Conservation (phyloP, 2,329 filamentous ascomycete species). For the Exophiala sp. region DNA sequence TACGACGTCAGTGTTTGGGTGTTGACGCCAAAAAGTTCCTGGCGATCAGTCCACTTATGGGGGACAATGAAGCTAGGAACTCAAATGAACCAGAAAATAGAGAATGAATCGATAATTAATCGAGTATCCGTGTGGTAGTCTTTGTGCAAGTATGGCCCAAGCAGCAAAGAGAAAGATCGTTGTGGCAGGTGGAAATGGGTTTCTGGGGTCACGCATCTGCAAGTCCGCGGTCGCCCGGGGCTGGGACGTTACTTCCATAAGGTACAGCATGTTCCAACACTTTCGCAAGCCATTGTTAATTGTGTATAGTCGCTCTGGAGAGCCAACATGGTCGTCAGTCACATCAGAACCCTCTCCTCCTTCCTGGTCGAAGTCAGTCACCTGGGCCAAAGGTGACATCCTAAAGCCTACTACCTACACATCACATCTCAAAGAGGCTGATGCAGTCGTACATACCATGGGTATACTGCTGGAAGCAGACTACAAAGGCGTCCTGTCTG, state of each 20-base stretch:
- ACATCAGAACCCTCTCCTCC: conserved; percentile 69
- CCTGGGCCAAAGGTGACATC: conserved; percentile 86
- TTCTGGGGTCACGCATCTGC: conserved; percentile 81
- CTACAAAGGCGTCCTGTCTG: conserved; percentile 88
- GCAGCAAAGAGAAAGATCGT: conserved; percentile 70
- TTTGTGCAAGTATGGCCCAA: conserved; percentile 10
- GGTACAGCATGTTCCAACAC: conserved; percentile 50
- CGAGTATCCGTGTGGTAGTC: too few species aligned
- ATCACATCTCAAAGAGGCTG: conserved; percentile 68
- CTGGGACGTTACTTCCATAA: conserved; percentile 90
- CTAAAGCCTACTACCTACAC: conserved; percentile 78
- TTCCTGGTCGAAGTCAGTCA: conserved; percentile 75
- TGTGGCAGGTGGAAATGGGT: conserved; percentile 91
- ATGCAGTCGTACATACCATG: conserved; percentile 90
- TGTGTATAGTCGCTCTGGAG: conserved; percentile 73
- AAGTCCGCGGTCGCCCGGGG: conserved; percentile 79
- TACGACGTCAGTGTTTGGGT: conserved; percentile 18
- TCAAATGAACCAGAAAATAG: too few species aligned
- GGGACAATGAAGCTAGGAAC: not conserved
- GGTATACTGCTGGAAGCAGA: conserved; percentile 95
- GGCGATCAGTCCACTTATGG: conserved; percentile 12
- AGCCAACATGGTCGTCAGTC: conserved; percentile 78
- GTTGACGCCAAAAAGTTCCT: conserved; percentile 14
- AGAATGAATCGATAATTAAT: too few species aligned
- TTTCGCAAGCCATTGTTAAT: conserved; percentile 19